These are phyloP conservation scores for Candida mesenterica DNA, from an alignment of 1,139 yeast species.

Conservation along the genomic window DNA sequence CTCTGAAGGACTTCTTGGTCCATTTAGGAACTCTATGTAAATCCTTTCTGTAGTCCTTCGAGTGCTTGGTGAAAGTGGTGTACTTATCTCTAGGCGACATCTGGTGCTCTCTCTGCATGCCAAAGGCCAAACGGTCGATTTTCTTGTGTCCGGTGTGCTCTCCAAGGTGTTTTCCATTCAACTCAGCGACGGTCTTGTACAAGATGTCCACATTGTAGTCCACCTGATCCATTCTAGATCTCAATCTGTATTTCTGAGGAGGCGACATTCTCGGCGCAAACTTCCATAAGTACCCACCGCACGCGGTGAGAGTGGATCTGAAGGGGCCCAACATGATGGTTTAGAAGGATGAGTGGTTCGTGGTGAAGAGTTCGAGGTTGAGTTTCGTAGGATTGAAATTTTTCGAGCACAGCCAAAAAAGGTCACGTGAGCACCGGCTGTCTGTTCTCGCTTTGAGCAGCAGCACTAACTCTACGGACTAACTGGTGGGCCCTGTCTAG, in stretches of 20 bases:
- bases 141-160: constrained; percentile 49
- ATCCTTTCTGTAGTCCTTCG: constrained; percentile 80
- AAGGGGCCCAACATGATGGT: constrained; percentile 76
- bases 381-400: neutral
- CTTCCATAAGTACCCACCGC: constrained; percentile 89
- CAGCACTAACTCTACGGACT: no score
- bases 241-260: constrained; percentile 78
- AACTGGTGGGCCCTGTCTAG: no score
- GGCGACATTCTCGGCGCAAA: constrained; percentile 67
- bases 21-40: constrained; percentile 85
- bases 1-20: constrained; percentile 82
- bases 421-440: no score
- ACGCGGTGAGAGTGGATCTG: constrained; percentile 55
- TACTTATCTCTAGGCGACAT: constrained; percentile 85
- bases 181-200: constrained; percentile 52
- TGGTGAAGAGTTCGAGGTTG: neutral
- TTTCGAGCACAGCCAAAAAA: no score
- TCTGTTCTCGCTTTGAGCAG: no score
- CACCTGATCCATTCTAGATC: constrained; percentile 77
- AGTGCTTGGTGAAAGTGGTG: constrained; percentile 75
- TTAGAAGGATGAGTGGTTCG: neutral
- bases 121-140: constrained; percentile 51
- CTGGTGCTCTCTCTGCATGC: constrained; percentile 75
- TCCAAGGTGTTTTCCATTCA: constrained; percentile 23
- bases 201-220: constrained; percentile 76